A percentile compares a stretch with the other conserved stretches of the same genome.
Evolutionary conservation across 2,329 filamentous ascomycete genomes (phyloP).

Genomic region (Ceratocystiopsis brevicomis): DNA sequence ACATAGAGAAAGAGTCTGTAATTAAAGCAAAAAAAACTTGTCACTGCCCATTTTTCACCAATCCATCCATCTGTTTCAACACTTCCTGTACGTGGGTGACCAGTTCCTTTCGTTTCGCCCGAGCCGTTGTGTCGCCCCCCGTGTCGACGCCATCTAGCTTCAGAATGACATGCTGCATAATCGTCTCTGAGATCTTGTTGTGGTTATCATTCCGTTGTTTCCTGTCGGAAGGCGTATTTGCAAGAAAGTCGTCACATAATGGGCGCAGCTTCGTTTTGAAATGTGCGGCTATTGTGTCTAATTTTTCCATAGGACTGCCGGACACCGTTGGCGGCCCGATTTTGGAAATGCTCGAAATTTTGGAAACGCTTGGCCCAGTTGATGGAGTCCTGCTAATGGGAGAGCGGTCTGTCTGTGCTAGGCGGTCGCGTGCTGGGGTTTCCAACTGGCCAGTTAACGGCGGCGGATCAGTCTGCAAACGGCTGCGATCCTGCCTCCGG

Average conservation of each 20-base stretch:
- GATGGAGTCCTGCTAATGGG: no score
- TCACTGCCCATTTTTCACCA: neutral
- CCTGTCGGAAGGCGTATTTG: conserved; percentile 41
- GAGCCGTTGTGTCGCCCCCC: conserved; percentile 46
- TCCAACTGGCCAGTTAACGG: conserved; percentile 15
- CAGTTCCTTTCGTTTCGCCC: conserved; percentile 48
- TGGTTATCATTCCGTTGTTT: conserved; percentile 58
- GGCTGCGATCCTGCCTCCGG: neutral
- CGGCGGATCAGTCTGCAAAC: conserved; percentile 11
- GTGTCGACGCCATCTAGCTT: conserved; percentile 63
- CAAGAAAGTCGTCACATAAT: conserved; percentile 41
- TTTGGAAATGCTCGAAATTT: conserved; percentile 7
- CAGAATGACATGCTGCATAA: conserved; percentile 56
- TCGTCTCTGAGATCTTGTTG: conserved; percentile 54
- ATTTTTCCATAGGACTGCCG: conserved; percentile 34
- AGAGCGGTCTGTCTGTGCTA: no score
- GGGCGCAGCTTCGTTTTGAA: conserved; percentile 49
- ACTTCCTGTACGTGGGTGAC: conserved; percentile 53
- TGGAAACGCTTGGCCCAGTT: conserved; percentile 12
- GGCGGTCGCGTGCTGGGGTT: conserved; percentile 13
- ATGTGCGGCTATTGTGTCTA: conserved; percentile 45
- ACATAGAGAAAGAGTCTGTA: no score
- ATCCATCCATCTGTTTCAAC: conserved; percentile 43
- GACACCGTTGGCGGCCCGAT: conserved; percentile 15
- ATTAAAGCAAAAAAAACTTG: no score